Evolutionary conservation across 2,329 filamentous ascomycete genomes (phyloP).

Genomic region (Tothia fuscella): DNA sequence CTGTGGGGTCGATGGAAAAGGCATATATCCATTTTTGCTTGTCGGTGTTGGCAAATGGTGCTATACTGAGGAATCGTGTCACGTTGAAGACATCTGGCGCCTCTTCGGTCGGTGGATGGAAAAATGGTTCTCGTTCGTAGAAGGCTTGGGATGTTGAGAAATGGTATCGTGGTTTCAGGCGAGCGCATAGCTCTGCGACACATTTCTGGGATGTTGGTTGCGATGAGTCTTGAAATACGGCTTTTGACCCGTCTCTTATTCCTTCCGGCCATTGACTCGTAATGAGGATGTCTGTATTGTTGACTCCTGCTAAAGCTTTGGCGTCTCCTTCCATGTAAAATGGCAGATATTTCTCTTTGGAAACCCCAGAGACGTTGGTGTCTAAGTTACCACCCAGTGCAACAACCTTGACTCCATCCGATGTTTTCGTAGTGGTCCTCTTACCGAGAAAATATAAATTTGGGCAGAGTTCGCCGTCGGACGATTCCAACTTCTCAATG

Average conservation of each 20-base stretch:
- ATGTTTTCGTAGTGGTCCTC: slow-evolving; percentile 75
- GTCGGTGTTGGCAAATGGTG: slow-evolving; percentile 58
- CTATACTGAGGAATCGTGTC: slow-evolving; percentile 85
- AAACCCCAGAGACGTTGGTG: slow-evolving; percentile 47
- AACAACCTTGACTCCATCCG: slow-evolving; percentile 81
- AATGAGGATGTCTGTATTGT: slow-evolving; percentile 73
- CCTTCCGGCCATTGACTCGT: slow-evolving; percentile 76
- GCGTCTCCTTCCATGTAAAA: slow-evolving; percentile 69
- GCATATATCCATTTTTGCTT: slow-evolving; percentile 78
- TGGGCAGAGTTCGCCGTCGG: slow-evolving; percentile 62
- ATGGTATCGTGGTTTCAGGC: slow-evolving; percentile 85
- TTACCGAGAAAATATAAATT: slow-evolving; percentile 88
- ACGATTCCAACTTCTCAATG: slow-evolving; percentile 59
- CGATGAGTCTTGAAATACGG: slow-evolving; percentile 39
- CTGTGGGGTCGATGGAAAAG: slow-evolving; percentile 48
- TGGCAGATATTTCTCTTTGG: slow-evolving; percentile 56
- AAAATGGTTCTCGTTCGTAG: slow-evolving; percentile 89
- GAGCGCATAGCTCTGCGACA: slow-evolving; percentile 64
- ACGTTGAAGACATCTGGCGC: slow-evolving; percentile 43
- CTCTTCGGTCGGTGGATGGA: slow-evolving; percentile 46
- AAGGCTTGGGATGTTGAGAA: slow-evolving; percentile 61
- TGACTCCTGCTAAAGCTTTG: slow-evolving; percentile 60
- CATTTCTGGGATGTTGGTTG: slow-evolving; percentile 43
- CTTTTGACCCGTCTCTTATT: slow-evolving; percentile 57
- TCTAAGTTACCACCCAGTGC: slow-evolving; percentile 66